A percentile compares a stretch with the other conserved stretches of the same genome.
phyloP scores from a whole-genome alignment of 164 flowering plant species.

The Warburgia ugandensis region DNA sequence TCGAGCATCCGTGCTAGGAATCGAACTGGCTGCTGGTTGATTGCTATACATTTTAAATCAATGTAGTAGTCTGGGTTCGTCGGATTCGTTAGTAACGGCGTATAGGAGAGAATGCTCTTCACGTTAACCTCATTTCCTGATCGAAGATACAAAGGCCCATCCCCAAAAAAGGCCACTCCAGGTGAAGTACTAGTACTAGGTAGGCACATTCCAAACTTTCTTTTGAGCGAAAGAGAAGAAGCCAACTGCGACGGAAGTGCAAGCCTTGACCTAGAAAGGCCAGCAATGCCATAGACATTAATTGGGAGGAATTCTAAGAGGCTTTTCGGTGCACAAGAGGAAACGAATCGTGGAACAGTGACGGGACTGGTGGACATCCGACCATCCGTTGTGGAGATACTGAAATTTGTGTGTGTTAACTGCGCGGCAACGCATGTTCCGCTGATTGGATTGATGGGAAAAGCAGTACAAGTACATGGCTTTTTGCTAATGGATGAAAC shows the following conservation, averaged over 20 bases:
- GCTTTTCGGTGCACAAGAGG: conserved; percentile 23
- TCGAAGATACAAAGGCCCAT: conserved; percentile 22
- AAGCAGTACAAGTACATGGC: conserved; percentile 16
- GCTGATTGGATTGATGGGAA: conserved; percentile 20
- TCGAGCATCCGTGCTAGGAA: conserved; percentile 10
- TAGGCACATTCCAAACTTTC: conserved; percentile 26
- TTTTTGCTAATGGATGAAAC: background rate
- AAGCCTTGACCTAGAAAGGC: conserved; percentile 19
- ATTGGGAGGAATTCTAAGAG: conserved; percentile 18
- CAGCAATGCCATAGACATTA: conserved; percentile 24
- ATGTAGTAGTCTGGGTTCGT: conserved; percentile 19
- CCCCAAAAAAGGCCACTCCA: conserved; percentile 27
- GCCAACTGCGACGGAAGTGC: conserved; percentile 21
- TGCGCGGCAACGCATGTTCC: conserved; percentile 15
- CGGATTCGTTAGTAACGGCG: conserved; percentile 19
- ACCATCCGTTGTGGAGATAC: conserved; percentile 22
- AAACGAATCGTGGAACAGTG: conserved; percentile 11
- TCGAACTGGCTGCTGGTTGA: conserved; percentile 5
- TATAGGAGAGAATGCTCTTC: conserved; percentile 14
- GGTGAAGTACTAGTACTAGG: conserved; percentile 15
- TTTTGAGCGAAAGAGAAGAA: conserved; percentile 2
- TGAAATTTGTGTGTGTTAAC: conserved; percentile 13
- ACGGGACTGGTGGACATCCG: background rate
- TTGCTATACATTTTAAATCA: conserved; percentile 15
- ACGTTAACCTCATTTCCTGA: conserved; percentile 14